A percentile compares a stretch with the other conserved stretches of the same genome.
These are phyloP conservation scores for Hortaea sp. DNA, from an alignment of 2,329 filamentous ascomycete genomes.

Conservation along the genomic window DNA sequence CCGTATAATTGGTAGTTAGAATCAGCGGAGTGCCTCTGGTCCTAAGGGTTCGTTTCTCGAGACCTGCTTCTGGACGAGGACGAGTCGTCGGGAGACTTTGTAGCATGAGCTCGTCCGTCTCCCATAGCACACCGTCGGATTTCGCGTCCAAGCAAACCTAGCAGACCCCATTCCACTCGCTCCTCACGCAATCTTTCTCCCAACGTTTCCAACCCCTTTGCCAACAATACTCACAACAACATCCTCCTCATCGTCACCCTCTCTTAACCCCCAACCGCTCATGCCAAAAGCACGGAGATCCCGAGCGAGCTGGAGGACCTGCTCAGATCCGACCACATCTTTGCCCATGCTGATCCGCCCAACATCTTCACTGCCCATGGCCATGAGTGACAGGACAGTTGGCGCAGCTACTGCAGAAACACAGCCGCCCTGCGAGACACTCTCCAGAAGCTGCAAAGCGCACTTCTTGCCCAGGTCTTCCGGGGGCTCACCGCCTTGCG, in stretches of 20 bases:
- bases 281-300: constrained; percentile 84
- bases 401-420: constrained; percentile 60
- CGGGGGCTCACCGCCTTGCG: constrained; percentile 69
- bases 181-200: constrained; percentile 63
- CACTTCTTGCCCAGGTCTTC: constrained; percentile 86
- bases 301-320: constrained; percentile 67
- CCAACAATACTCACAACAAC: constrained; percentile 87
- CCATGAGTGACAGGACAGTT: constrained; percentile 81
- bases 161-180: neutral
- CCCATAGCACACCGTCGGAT: no score
- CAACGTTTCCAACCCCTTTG: constrained; percentile 86
- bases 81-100: no score
- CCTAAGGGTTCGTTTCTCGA: no score
- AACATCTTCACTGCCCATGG: constrained; percentile 95
- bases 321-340: constrained; percentile 72
- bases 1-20: no score
- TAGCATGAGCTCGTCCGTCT: no score
- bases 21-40: no score
- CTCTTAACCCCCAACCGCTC: constrained; percentile 80
- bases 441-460: constrained; percentile 80
- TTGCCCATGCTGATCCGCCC: constrained; percentile 73
- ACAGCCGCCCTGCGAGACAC: constrained; percentile 72
- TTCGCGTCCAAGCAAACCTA: no score
- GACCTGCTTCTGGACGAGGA: no score
- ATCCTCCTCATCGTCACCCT: constrained; percentile 53